Evolutionary conservation across 768 basidiomycete species (phyloP), one percentile per base, ranked within the genome.

Genomic region (Boletus barrowsii): DNA sequence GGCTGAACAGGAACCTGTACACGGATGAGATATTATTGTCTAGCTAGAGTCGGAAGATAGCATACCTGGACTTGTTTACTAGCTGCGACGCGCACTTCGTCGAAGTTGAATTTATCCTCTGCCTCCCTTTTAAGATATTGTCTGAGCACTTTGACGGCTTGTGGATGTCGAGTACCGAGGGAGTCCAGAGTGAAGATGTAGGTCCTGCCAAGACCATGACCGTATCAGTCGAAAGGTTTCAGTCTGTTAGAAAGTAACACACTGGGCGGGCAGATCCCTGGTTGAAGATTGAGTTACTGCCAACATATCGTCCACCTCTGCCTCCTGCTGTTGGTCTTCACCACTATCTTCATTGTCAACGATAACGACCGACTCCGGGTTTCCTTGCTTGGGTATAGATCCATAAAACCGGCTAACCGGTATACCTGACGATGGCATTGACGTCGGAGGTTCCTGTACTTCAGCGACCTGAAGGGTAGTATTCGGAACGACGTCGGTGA

Each of bases 131-230:
- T 70, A 20, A 98, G 80, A 68, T 96, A 99, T 26, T 71, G 61
- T 40, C 69, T 71, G 18, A 99, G 79, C 33, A 76, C 78, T 45
- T 74, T 86, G 40, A 77, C 68, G 5, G 83, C 92, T 32, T 82
- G 77, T 0, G 77, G 76, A 69, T 98, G 95, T n/a, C 75, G 73
- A 14, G 75, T 73, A 5, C 88, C 87, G 43, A 99, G 78, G 2
- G 96, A 98, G 68, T 99, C 97, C 51, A 99, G 81, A 0, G 86
- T 92, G 66, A 94, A 86, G 33, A 99, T 86, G 58, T 83, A 84
- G 7, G 90, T 85, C 53, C 90, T 93, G 64, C 6, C 0, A 4
- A 46, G 39, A 47, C 20, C 32, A 47, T 20, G 41, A 10, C 5
- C 15, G 24, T 36, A 44, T 55, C 20, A 42, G 42, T 53, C 24